These are phyloP conservation scores for Cercophora newfieldiana DNA, from an alignment of 495 filamentous ascomycete genomes.

Conservation along the genomic window DNA sequence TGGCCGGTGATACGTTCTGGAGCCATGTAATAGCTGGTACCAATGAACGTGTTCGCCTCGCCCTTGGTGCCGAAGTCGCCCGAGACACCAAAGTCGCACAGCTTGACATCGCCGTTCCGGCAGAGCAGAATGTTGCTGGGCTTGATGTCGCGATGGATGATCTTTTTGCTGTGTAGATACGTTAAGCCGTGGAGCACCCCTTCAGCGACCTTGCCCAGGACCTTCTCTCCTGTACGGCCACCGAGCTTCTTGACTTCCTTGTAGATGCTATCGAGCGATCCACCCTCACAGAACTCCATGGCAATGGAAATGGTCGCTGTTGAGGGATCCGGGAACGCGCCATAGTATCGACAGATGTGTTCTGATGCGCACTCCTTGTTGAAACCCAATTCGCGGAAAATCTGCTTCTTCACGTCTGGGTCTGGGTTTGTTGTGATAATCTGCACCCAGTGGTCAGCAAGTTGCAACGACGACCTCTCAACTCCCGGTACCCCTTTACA, in stretches of 20 bases:
- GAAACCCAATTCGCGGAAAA: conserved; percentile 90
- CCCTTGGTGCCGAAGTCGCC: conserved; percentile 98
- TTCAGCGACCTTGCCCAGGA: conserved; percentile 96
- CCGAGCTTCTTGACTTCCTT: conserved; percentile 93
- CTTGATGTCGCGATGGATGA: conserved; percentile 99
- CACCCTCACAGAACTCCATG: conserved; percentile 99
- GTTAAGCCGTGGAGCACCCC: conserved; percentile 92
- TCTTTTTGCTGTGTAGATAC: conserved; percentile 94
- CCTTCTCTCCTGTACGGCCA: conserved; percentile 94
- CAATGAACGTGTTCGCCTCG: conserved; percentile 98
- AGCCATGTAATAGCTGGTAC: conserved; percentile 99
- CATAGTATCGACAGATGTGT: conserved; percentile 96
- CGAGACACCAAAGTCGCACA: conserved; percentile 97
- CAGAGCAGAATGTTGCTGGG: conserved; percentile 95
- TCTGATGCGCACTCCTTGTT: conserved; percentile 94
- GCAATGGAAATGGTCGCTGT: conserved; percentile 95
- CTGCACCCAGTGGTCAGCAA: conserved; percentile 49
- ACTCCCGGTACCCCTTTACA: background rate
- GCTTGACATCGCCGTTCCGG: conserved; percentile 88
- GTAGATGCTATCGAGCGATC: conserved; percentile 92
- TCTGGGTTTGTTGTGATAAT: conserved; percentile 98
- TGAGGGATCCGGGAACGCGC: conserved; percentile 89
- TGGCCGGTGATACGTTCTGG: conserved; percentile 96
- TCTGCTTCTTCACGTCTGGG: conserved; percentile 96
- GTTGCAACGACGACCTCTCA: background rate